Conservation (phyloP, 192 early-diverging fungal genomes). For the Phycomyces blakesleeanus region DNA sequence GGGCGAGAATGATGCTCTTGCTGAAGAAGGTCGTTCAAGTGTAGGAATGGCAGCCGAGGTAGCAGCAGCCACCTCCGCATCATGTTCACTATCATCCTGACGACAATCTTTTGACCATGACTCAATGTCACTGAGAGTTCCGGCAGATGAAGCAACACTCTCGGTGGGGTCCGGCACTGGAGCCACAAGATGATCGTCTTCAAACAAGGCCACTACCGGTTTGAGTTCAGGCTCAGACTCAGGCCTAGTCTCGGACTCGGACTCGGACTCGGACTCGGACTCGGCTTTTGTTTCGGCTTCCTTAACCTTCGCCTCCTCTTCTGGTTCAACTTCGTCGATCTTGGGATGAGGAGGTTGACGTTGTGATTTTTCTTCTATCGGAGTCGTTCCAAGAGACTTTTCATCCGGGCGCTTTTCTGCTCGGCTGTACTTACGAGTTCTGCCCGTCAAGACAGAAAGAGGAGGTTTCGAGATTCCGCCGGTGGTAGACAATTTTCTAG, state of each 20-base stretch:
- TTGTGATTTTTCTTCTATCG: background rate
- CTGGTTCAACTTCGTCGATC: background rate
- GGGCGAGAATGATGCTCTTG: constrained; percentile 10
- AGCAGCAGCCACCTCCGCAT: constrained; percentile 20
- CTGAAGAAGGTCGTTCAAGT: background rate
- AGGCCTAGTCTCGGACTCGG: background rate
- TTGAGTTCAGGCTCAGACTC: background rate
- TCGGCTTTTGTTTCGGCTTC: background rate
- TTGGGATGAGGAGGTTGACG: background rate
- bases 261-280: background rate
- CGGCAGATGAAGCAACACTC: background rate
- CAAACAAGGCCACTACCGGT: background rate
- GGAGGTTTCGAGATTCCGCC: constrained; percentile 15
- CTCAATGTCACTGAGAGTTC: constrained; percentile 5
- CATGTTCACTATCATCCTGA: constrained; percentile 11
- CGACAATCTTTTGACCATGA: background rate
- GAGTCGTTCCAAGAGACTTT: background rate
- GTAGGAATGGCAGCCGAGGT: background rate
- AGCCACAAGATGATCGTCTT: background rate
- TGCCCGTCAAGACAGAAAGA: constrained; percentile 14
- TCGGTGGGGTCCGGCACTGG: background rate
- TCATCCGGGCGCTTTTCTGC: constrained; percentile 5
- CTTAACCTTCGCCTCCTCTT: constrained; percentile 2
- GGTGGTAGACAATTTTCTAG: constrained; percentile 4
- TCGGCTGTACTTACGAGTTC: constrained; percentile 13